Base-by-base conservation (phyloP, 371 early-diverging fungal genomes). In the Mortierella sp. region DNA sequence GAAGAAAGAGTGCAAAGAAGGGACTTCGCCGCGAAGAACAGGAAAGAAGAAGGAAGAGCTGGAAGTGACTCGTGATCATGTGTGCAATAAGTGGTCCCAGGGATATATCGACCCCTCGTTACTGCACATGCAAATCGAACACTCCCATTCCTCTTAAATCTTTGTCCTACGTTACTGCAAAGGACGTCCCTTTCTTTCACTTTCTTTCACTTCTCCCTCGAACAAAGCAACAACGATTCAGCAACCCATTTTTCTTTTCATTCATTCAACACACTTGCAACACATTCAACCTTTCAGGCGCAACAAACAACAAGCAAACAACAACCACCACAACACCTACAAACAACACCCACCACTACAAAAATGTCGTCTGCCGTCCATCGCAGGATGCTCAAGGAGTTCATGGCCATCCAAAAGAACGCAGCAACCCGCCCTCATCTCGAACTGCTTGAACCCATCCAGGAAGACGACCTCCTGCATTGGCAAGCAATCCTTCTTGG, bases 401-500 rank as follows among this genome's bases (percentile, higher is more conserved):
- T 92, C 31, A 90, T 89, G 54, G 93, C 93, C 77, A 90, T 89
- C 75, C 91, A 91, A 73, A 89, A 89, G 77, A 92, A 93, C 77
- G 83, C 89, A 16, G 81, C 81, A 19, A 77, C 88, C 21, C 88
- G 91, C 72, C 91, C 93, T 28, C 92, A 93, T 84, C 91, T 96
- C 44, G 84, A 89, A 60, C 84, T 90, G 47, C 89, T 96, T 8
- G 81, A 89, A 54, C 96, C 96, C 28, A 79, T 90, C 42, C 87
- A 90, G 50, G 97, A 97, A 86, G 95, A 96, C 57, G 92, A 97
- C 82, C 89, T 99, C 42, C 91, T 96, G 50, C 88, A 89, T 34
- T 99, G 99, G 99, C 91, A 91, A 54, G 99, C 98, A 7, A 90
- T 94, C 70, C 82, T 99, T 58, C 90, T 90, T 4, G 98, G 98